Evolutionary conservation across 495 filamentous ascomycete species (phyloP).

Genomic region (Penicillium turbatum): DNA sequence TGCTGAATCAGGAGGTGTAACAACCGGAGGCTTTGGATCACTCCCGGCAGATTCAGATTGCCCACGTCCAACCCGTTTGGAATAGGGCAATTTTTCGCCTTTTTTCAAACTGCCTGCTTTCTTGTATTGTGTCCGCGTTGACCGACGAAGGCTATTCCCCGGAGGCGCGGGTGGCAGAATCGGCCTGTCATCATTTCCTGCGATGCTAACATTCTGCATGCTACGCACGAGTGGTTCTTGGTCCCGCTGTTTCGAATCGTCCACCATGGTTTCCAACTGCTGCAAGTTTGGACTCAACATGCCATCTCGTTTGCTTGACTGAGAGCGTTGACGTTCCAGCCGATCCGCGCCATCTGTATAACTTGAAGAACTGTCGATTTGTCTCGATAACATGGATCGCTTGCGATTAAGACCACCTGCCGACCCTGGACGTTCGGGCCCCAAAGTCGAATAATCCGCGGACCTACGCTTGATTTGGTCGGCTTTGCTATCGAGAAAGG

Average conservation of each 20-base stretch:
- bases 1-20: conserved; percentile 38
- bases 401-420: conserved; percentile 69
- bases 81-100: conserved; percentile 70
- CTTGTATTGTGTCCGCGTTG: conserved; percentile 88
- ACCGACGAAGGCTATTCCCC: conserved; percentile 75
- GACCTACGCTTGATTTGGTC: conserved; percentile 83
- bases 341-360: conserved; percentile 87
- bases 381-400: conserved; percentile 91
- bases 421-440: conserved; percentile 57
- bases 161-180: conserved; percentile 72
- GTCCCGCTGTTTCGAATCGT: conserved; percentile 63
- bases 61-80: conserved; percentile 61
- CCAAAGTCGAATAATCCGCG: conserved; percentile 61
- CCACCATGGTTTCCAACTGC: conserved; percentile 73
- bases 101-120: conserved; percentile 74
- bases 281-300: conserved; percentile 56
- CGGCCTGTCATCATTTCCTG: conserved; percentile 73
- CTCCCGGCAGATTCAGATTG: conserved; percentile 50
- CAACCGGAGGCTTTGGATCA: conserved; percentile 47
- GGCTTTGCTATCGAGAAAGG: conserved; percentile 88
- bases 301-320: conserved; percentile 48
- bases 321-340: conserved; percentile 70
- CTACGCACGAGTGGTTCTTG: conserved; percentile 32
- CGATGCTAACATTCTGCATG: conserved; percentile 45
- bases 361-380: conserved; percentile 72